Base-by-base conservation (phyloP, 345 rosid species). In the Murraya koenigii region DNA sequence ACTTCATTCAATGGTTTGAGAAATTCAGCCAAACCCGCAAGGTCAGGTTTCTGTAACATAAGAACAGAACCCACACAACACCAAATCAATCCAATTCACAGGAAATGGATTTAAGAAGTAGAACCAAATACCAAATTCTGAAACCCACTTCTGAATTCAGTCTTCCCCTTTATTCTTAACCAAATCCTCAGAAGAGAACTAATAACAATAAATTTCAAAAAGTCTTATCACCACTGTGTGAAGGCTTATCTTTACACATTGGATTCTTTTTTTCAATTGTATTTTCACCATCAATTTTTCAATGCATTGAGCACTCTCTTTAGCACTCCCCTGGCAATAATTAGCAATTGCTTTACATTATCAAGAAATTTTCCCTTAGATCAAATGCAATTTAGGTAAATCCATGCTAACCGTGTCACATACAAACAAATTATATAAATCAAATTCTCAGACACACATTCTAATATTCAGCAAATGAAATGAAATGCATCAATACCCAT, bases 1-100 rank as follows among this genome's bases (percentile, higher is more conserved):
- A 85, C 94, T 63, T 90, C 95, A 83, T 90, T 97, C 82, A 97
- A 78, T 44, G 99, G 98, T 78, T 85, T 90, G 75, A 97, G 89
- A 88, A 97, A 92, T 56, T 86, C 94, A 30, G 84, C 90, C 86
- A 97, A 72, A 13, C 97, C 97, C 36, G 83, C 87, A 32, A 83
- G 49, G 66, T 91, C 91, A 77, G 97, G 97, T 87, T 92, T 96
- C 98, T 96, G 83, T 47, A 84, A 75, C 77, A 84, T 68, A 58
- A 73, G 23, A 82, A 71, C n/a, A 68, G 56, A 75, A 79, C 30
- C 49, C 63, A 67, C 47, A 69, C 70, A 55, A 61, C 15, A 36
- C 44, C 66, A 77, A 39, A 41, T 33, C 36, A 65, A 19, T n/a
- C 17, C 23, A 66, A 22, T 30, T 25, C 64, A 32, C 3, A 1